phyloP scores from a whole-genome alignment of 306 rosid species.

The Lathyrus oleraceus region DNA sequence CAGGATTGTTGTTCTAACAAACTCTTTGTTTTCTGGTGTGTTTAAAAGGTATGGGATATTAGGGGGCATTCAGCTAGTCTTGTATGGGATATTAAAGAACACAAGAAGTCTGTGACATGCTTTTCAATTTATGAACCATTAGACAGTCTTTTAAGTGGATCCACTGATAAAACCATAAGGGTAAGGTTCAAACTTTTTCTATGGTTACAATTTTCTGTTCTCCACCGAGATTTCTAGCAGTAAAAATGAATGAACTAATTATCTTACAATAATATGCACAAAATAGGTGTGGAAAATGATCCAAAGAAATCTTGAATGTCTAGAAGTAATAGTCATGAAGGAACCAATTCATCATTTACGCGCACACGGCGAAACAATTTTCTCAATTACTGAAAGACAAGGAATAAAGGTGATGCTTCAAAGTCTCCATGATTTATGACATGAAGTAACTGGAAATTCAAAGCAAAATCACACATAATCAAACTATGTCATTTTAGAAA shows the following conservation, averaged over 20 bases:
- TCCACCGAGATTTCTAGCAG: slow-evolving; percentile 15
- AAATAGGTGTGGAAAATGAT: slow-evolving; percentile 74
- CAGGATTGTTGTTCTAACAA: not conserved
- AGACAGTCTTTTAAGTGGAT: slow-evolving; percentile 77
- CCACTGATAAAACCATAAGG: slow-evolving; percentile 77
- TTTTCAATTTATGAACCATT: slow-evolving; percentile 61
- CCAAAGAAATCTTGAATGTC: slow-evolving; percentile 65
- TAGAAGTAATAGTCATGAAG: slow-evolving; percentile 61
- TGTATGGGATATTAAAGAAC: slow-evolving; percentile 73
- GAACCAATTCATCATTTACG: slow-evolving; percentile 60
- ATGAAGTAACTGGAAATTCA: slow-evolving; percentile 12
- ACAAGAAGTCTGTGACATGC: slow-evolving; percentile 69
- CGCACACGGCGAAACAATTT: slow-evolving; percentile 50
- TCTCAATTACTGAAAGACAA: slow-evolving; percentile 49
- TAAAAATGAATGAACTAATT: slow-evolving; percentile 19
- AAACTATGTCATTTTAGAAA: not conserved
- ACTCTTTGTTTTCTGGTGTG: slow-evolving; percentile 9
- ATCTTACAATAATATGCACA: slow-evolving; percentile 31
- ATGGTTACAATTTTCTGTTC: slow-evolving; percentile 34
- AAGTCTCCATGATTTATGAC: slow-evolving; percentile 28
- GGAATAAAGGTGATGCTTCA: slow-evolving; percentile 66
- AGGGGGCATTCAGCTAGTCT: slow-evolving; percentile 70
- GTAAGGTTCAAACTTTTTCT: slow-evolving; percentile 44
- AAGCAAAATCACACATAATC: slow-evolving; percentile 6
- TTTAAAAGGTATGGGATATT: slow-evolving; percentile 71